phyloP scores from a whole-genome alignment of 2,329 filamentous ascomycete genomes.

The Sclerotinia trifoliorum region DNA sequence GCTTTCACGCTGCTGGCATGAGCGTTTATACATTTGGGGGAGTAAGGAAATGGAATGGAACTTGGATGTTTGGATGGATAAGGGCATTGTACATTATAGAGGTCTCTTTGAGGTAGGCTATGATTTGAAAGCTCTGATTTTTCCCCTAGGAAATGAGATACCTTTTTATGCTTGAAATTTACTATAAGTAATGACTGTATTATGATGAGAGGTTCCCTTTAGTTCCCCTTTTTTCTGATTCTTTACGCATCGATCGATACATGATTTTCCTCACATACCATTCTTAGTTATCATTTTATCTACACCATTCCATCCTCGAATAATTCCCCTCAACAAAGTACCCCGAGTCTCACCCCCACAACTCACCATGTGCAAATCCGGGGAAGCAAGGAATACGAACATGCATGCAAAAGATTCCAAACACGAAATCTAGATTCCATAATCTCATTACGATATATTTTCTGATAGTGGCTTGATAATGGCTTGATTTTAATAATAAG shows the following conservation, averaged over 20 bases:
- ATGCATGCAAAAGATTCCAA: slow-evolving; percentile 13
- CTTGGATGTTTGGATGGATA: not conserved
- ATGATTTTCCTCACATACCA: not conserved
- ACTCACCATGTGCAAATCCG: not conserved
- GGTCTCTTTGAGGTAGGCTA: not conserved
- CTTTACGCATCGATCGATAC: not conserved
- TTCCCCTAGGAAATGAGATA: not conserved
- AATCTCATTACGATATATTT: slow-evolving; percentile 8
- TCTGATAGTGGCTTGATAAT: slow-evolving; percentile 14
- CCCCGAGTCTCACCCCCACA: slow-evolving; percentile 6
- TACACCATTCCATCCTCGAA: not conserved
- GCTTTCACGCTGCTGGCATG: slow-evolving; percentile 13
- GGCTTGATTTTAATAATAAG: slow-evolving; percentile 2
- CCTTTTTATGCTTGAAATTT: not conserved
- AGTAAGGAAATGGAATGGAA: not conserved
- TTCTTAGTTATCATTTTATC: too few relatives aligned
- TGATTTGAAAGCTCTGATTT: slow-evolving; percentile 12
- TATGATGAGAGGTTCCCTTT: not conserved
- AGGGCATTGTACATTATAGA: slow-evolving; percentile 1
- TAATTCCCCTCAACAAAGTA: not conserved
- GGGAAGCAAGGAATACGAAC: slow-evolving; percentile 14
- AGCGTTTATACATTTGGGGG: slow-evolving; percentile 10
- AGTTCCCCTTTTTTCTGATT: too few relatives aligned
- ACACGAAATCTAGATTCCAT: slow-evolving; percentile 1
- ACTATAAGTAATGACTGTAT: not conserved